Evolutionary conservation across 495 filamentous ascomycete genomes (phyloP).

Genomic region (Chaetomidium leptoderma): DNA sequence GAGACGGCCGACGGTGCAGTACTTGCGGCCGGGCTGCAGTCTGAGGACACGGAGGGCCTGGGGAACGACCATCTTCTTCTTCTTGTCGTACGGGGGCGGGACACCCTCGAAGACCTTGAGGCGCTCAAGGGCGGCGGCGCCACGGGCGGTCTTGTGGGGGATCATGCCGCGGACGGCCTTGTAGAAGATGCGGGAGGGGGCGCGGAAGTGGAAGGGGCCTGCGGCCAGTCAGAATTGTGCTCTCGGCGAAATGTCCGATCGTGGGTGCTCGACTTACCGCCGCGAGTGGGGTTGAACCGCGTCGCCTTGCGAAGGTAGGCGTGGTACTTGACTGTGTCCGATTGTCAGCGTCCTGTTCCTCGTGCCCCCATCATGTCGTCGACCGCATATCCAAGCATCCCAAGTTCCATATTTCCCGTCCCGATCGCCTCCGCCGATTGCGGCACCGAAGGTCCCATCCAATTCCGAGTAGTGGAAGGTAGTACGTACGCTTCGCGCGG

Average conservation of each 20-base stretch:
- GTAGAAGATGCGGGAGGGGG: constrained; percentile 98
- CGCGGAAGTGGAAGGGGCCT: constrained; percentile 99
- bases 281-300: constrained; percentile 97
- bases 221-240: constrained; percentile 38
- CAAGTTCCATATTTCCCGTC: background rate
- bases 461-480: constrained; percentile 9
- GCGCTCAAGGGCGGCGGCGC: constrained; percentile 91
- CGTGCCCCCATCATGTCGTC: constrained; percentile 6
- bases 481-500: constrained; percentile 94
- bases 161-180: constrained; percentile 99
- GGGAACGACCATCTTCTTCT: constrained; percentile 98
- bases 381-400: background rate
- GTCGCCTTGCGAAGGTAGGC: constrained; percentile 99
- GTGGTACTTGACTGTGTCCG: constrained; percentile 91
- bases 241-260: constrained; percentile 11
- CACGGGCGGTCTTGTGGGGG: constrained; percentile 98
- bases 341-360: constrained; percentile 31
- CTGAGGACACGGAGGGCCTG: constrained; percentile 93
- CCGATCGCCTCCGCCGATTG: constrained; percentile 1
- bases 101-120: constrained; percentile 99
- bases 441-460: background rate
- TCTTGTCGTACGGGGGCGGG: constrained; percentile 97
- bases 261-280: constrained; percentile 58
- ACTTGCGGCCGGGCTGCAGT: constrained; percentile 97
- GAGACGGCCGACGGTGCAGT: constrained; percentile 95